Base-by-base conservation (phyloP, 495 filamentous ascomycete genomes). In the Trichoderma parareesei region DNA sequence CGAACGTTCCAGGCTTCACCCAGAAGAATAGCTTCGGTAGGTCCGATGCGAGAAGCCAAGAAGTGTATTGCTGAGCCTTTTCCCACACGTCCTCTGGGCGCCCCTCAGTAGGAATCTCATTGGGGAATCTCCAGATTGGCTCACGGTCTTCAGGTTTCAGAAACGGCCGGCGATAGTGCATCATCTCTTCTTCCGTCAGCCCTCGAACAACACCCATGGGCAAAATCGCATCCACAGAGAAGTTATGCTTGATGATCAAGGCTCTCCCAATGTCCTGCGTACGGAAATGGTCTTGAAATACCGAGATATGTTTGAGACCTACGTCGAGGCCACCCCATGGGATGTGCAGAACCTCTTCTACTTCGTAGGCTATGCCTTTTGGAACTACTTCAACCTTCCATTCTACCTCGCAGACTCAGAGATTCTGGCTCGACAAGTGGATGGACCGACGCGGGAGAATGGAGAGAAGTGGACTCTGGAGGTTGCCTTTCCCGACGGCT, bases 361-460 rank as follows among this genome's bases (percentile, higher is more conserved):
- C 8, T 57, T 57, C 18, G 16, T 35, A 0, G 18, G 49, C 27
- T 57, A 57, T 33, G 49, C 49, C 7, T 57, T 33, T 57, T 57
- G 18, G 49, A 57, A 57, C 49, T 57, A 57, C 18, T 57, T 57
- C 27, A 57, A 57, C 20, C 35, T 57, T 35, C 49, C 49, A 13
- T 57, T 57, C 18, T 33, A 57, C 18, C 20, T 57, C 5, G 18
- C 33, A 10, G 20, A 6, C 3, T 7, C 49, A 13, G 49, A 57
- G 7, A 35, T 57, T 20, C 4, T 33, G 10, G 35, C 20, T 13
- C 2, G 2, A 4, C 18, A 57, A 11, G 5, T 57, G 35, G 49
- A 57, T 11, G 18, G 27, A 8, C 20, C 27, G 49, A 57, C 18
- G 5, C 20, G 1, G 11, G 49, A 57, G 49, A 57, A 35, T 5